Evolutionary conservation across 2,329 filamentous ascomycete genomes (phyloP).

Genomic region (Tolypocladium album): DNA sequence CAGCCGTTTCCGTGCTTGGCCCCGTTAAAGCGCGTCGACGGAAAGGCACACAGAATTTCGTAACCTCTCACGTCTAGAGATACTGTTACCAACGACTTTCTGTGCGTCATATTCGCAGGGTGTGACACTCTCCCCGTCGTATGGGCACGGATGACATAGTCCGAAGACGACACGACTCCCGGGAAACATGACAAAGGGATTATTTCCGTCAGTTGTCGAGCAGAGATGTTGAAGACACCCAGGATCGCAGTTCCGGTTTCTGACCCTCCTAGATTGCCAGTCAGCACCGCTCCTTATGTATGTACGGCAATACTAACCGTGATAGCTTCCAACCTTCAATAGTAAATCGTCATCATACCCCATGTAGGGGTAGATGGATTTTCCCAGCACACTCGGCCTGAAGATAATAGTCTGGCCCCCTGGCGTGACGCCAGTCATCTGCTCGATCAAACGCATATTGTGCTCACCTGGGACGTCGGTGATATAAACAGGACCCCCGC

Average conservation of each 20-base stretch:
- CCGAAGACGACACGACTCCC: conserved; percentile 44
- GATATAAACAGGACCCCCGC: conserved; percentile 87
- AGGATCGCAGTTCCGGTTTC: conserved; percentile 65
- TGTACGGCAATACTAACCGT: conserved; percentile 36
- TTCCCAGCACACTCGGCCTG: conserved; percentile 64
- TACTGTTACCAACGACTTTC: conserved; percentile 45
- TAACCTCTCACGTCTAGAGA: conserved; percentile 57
- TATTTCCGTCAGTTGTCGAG: conserved; percentile 53
- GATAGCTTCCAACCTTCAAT: conserved; percentile 70
- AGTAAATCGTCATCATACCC: conserved; percentile 63
- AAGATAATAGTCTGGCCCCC: conserved; percentile 70
- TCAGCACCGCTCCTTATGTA: not conserved
- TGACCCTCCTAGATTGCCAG: conserved; percentile 25
- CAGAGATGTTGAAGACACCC: conserved; percentile 73
- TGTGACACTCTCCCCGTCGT: conserved; percentile 50
- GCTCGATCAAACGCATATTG: conserved; percentile 60
- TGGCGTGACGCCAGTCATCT: conserved; percentile 70
- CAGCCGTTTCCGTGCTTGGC: conserved; percentile 24
- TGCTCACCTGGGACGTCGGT: conserved; percentile 83
- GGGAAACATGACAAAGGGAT: conserved; percentile 63
- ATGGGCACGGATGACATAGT: conserved; percentile 68
- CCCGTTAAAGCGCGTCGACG: conserved; percentile 47
- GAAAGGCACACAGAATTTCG: conserved; percentile 72
- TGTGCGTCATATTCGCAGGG: conserved; percentile 32
- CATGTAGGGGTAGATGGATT: conserved; percentile 62